These are phyloP conservation scores for Xylariaceae sp. DNA, from an alignment of 2,329 filamentous ascomycete species.

Conservation along the genomic window DNA sequence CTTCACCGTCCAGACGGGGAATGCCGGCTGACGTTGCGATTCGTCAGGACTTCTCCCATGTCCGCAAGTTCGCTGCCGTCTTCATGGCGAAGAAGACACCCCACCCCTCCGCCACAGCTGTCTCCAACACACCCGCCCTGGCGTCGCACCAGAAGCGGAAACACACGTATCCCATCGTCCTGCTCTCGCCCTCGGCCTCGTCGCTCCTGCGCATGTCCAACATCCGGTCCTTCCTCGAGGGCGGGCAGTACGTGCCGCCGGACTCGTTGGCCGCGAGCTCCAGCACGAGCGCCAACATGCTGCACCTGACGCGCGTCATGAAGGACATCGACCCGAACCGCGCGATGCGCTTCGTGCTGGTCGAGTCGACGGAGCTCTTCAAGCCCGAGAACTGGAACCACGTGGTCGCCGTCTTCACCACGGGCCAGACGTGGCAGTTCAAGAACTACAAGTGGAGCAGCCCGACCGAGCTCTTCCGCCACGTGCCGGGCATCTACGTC, in stretches of 20 bases:
- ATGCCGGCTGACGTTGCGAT: not conserved
- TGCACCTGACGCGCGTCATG: constrained; percentile 75
- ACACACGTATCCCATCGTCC: constrained; percentile 78
- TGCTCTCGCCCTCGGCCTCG: constrained; percentile 91
- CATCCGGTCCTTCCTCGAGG: constrained; percentile 86
- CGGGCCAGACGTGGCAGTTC: constrained; percentile 97
- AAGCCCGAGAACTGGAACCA: constrained; percentile 97
- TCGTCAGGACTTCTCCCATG: constrained; percentile 85
- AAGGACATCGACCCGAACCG: constrained; percentile 62
- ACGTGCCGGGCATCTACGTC: constrained; percentile 80
- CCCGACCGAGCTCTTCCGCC: constrained; percentile 80
- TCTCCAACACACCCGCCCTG: constrained; percentile 37
- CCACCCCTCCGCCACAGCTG: constrained; percentile 27
- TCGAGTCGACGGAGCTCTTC: constrained; percentile 89
- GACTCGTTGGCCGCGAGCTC: constrained; percentile 54
- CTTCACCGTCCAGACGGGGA: too few species aligned
- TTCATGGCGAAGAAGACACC: constrained; percentile 61
- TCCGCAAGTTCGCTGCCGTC: constrained; percentile 74
- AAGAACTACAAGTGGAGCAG: constrained; percentile 96
- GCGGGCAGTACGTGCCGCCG: constrained; percentile 71
- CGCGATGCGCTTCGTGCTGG: constrained; percentile 87
- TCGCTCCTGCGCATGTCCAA: constrained; percentile 93
- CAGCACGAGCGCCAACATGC: constrained; percentile 65
- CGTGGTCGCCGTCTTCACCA: constrained; percentile 94
- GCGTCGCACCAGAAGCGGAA: constrained; percentile 47